Evolutionary conservation across 129 eudicot genomes (phyloP).

Genomic region (Flaveria brownii): DNA sequence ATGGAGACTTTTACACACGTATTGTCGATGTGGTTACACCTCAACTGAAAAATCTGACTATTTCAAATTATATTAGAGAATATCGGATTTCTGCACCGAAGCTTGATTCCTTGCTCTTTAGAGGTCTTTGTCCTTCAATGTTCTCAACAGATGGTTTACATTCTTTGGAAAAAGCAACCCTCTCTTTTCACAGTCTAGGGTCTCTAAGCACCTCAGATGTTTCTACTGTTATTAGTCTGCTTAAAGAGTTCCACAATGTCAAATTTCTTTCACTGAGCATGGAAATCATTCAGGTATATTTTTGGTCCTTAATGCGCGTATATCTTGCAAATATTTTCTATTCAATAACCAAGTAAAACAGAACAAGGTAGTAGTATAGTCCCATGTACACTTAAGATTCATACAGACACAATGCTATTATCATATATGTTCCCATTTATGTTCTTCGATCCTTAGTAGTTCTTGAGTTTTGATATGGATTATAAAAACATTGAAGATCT

Average conservation of each 20-base stretch:
- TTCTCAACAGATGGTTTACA: not conserved
- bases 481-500: too few species aligned
- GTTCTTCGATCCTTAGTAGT: too few species aligned
- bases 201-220: not conserved
- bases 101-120: not conserved
- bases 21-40: not conserved
- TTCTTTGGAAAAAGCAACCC: not conserved
- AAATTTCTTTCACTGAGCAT: not conserved
- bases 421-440: too few species aligned
- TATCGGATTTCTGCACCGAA: not conserved
- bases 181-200: not conserved
- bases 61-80: not conserved
- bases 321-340: too few species aligned
- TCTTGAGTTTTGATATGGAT: too few species aligned
- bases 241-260: not conserved
- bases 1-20: not conserved
- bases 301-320: too few species aligned
- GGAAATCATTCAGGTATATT: not conserved
- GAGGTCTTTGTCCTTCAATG: not conserved
- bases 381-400: too few species aligned
- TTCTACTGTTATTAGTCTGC: not conserved
- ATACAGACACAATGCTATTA: too few species aligned
- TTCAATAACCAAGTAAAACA: too few species aligned
- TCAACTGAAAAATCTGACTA: not conserved
- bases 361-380: too few species aligned